A percentile compares a stretch with the other conserved stretches of the same genome.
Evolutionary conservation across 331 rosid genomes (phyloP).

Genomic region (Dryas integrifolia): DNA sequence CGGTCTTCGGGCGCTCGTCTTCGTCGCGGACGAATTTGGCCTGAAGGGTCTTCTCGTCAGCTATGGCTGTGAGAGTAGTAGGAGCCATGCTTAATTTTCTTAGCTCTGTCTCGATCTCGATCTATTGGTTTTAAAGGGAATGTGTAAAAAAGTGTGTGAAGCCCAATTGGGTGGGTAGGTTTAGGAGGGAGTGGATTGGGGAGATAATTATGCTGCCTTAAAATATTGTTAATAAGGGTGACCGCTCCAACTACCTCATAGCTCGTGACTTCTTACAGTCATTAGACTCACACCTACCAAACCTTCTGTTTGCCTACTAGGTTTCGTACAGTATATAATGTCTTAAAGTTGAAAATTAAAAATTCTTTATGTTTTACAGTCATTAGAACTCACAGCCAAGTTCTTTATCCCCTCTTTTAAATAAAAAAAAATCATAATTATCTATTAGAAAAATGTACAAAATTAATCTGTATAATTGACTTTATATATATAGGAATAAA

Average conservation of each 20-base stretch:
- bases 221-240: background rate
- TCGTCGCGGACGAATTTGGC: constrained; percentile 65
- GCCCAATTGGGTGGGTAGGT: background rate
- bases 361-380: too few species aligned
- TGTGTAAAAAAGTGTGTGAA: background rate
- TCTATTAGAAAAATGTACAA: too few species aligned
- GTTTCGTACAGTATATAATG: too few species aligned
- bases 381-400: too few species aligned
- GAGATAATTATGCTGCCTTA: background rate
- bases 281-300: constrained; percentile 7
- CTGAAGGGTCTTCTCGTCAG: constrained; percentile 48
- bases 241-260: constrained; percentile 12
- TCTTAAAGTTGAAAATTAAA: too few species aligned
- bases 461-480: too few species aligned
- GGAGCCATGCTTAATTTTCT: constrained; percentile 14
- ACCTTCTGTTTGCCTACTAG: background rate
- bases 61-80: constrained; percentile 47
- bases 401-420: too few species aligned
- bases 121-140: background rate
- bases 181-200: background rate
- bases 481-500: too few species aligned
- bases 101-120: background rate
- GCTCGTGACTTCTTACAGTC: background rate
- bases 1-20: constrained; percentile 80
- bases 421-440: too few species aligned